Evolutionary conservation across 345 rosid genomes (phyloP), one percentile per base, ranked within the genome.

Genomic region (Sonneratia alba): DNA sequence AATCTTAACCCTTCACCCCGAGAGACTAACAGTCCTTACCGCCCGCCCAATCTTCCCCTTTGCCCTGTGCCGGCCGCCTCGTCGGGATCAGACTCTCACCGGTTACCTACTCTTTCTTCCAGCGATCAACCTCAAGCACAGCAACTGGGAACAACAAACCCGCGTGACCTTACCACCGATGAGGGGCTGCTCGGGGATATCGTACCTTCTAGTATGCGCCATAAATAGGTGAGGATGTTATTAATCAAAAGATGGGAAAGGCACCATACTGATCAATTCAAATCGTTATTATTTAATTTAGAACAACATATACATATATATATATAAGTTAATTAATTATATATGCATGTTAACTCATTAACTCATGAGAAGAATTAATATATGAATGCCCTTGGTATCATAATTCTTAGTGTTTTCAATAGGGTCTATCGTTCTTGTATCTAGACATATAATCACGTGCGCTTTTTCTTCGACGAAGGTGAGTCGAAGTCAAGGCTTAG

Each of bases 161-260:
- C 36, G 24, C 55, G 19, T 32, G 56, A 10, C 9, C 70, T 49
- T 63, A 77, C 84, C 16, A 70, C 81, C 11, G 91, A 88, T 75
- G 89, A 87, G 78, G 98, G 97, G 67, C 73, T 93, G 49, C 97
- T 93, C 49, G 98, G 92, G 24, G 98, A 93, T 73, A 84, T 93
- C 49, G 96, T 91, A 73, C 96, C 92, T 74, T 85, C 87, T 48
- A 89, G 87, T 71, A 91, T 86, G 92, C 90, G 87, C 10, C 83
- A 82, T 42, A 5, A 1, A 42, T 76, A 68, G 83, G 83, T 86
- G 69, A 65, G 69, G 61, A 47, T 47, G 18, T 34, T 8, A 65
- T 72, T 13, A 64, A 49, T 51, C 3, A 45, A 15, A 62, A 62
- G 37, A 34, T 45, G 40, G 48, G 37, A 36, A 32, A 43, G 6